Conservation (phyloP, 805 yeast genomes). For the Candida nonsorbophila region DNA sequence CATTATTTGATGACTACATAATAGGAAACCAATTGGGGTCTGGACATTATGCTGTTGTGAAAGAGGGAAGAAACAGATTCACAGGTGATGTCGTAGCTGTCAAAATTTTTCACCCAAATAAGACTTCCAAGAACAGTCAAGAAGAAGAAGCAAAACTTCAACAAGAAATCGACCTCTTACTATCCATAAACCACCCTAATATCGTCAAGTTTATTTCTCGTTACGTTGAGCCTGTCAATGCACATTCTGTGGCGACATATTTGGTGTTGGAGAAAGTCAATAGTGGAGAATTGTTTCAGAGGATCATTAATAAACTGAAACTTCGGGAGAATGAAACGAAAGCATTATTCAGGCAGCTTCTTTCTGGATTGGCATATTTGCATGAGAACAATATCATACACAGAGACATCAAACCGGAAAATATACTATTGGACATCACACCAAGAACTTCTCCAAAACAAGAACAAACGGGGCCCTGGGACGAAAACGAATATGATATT, state of each 20-base stretch:
- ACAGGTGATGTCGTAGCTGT: conserved; percentile 66
- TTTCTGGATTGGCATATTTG: conserved; percentile 32
- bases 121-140: conserved; percentile 11
- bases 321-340: conserved; percentile 59
- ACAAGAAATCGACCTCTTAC: conserved; percentile 63
- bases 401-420: conserved; percentile 43
- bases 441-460: conserved; percentile 27
- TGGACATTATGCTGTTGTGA: conserved; percentile 81
- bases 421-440: conserved; percentile 44
- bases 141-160: conserved; percentile 43
- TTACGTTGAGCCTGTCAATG: conserved; percentile 49
- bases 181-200: conserved; percentile 63
- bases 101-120: conserved; percentile 62
- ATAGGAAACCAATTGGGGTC: conserved; percentile 60
- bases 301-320: conserved; percentile 61
- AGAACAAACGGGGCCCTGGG: conserved; percentile 51
- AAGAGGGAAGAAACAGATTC: conserved; percentile 54
- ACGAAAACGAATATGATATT: conserved; percentile 53
- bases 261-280: conserved; percentile 68
- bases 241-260: conserved; percentile 49
- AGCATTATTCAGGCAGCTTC: conserved; percentile 47
- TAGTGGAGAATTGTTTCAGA: conserved; percentile 70
- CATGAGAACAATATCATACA: conserved; percentile 39
- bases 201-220: conserved; percentile 61
- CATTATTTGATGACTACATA: conserved; percentile 55